A percentile compares a stretch with the other conserved stretches of the same genome.
Evolutionary conservation across 108 stramenopile genomes (phyloP).

Genomic region (Bacterosira constricta): DNA sequence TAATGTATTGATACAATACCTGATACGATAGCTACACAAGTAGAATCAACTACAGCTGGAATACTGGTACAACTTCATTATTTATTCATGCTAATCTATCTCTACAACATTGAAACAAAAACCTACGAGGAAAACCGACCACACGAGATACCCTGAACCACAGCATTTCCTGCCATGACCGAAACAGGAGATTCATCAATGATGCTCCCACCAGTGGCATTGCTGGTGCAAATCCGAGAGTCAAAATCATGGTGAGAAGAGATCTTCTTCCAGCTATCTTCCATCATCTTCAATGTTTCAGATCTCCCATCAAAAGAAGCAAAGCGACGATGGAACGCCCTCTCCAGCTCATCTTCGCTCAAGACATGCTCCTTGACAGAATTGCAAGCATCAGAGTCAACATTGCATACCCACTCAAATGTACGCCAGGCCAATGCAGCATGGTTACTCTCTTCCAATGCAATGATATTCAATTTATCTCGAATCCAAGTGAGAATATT

Average conservation of each 20-base stretch:
- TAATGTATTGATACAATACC: too few species aligned
- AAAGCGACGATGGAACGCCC: constrained; percentile 5
- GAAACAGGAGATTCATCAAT: too few species aligned
- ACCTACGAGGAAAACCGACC: too few species aligned
- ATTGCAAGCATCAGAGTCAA: constrained; percentile 50
- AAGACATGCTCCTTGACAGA: constrained; percentile 37
- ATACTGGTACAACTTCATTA: too few species aligned
- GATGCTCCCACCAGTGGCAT: too few species aligned
- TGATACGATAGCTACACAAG: too few species aligned
- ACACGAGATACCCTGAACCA: too few species aligned
- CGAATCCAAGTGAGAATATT: constrained; percentile 25
- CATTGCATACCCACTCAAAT: constrained; percentile 51
- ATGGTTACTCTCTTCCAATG: constrained; percentile 55
- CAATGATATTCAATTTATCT: constrained; percentile 44
- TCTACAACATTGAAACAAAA: too few species aligned
- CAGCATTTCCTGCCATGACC: too few species aligned
- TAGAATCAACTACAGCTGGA: too few species aligned
- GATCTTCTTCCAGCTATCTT: constrained; percentile 1
- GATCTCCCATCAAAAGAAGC: background rate
- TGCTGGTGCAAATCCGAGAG: too few species aligned
- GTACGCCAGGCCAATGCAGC: constrained; percentile 63
- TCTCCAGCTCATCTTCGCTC: constrained; percentile 18
- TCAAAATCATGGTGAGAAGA: background rate
- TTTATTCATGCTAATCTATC: too few species aligned
- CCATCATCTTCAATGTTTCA: background rate